Base-by-base conservation (phyloP, 2,329 filamentous ascomycete species). In the Rutstroemia sydowiana region DNA sequence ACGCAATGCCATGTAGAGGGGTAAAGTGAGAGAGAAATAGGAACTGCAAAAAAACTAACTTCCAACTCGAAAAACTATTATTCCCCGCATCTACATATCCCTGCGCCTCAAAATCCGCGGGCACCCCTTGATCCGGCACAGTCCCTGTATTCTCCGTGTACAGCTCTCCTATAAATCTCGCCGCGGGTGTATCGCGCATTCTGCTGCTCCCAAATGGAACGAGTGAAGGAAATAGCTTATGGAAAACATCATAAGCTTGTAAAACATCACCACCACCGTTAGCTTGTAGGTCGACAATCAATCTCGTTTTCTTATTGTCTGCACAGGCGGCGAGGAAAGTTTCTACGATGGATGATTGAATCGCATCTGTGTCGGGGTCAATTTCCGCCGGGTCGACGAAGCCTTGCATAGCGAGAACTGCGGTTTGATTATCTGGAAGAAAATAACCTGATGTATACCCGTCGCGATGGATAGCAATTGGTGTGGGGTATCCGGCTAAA, bases 251-350 rank as follows among this genome's bases (percentile, higher is more conserved):
- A 41, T 72, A 73, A 1, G 73, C 75, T 7, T 72, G 69, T 7
- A 69, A 59, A 13, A 79, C 61, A 41, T 66, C 65, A 1, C 84
- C 83, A 36, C 83, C 84, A 0, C 70, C 71, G 57, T 87, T 88
- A 2, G 70, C 72, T 3, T 77, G 74, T 6, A 87, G 61, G 56
- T 87, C 84, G 53, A 87, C 76, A 28, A 87, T 71, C 5, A 87
- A 69, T 63, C 78, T 82, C 2, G 70, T 77, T 62, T 81, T 82
- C 2, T 73, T 71, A 2, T 69, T 68, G 2, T 64, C 56, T 39
- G 73, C 71, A 11, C 73, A 73, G 37, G 69, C 66, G 0, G 69
- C 65, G 14, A 83, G 69, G 57, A 82, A 71, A 4, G 66, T 51
- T 45, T 64, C 47, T 7, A 51, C 57, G 1, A 64, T 55, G 16